phyloP scores from a whole-genome alignment of 345 rosid genomes.

The Populus ilicifolia region DNA sequence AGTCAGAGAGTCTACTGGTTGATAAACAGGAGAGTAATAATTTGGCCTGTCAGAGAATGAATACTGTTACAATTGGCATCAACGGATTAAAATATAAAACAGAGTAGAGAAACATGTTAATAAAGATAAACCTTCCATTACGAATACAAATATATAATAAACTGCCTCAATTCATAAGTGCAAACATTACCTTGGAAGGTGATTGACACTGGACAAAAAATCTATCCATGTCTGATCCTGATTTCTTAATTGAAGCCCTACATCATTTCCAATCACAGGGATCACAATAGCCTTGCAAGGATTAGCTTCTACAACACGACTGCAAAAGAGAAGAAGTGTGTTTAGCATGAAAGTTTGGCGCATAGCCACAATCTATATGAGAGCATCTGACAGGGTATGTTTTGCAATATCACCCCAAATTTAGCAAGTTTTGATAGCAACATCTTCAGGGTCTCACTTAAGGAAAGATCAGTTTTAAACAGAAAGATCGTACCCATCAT shows the following conservation, averaged over 20 bases:
- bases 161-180: not conserved
- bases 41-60: conserved; percentile 36
- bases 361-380: not conserved
- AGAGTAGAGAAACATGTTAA: not conserved
- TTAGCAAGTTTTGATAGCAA: no score
- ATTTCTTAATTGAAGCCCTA: not conserved
- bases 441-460: no score
- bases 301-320: not conserved
- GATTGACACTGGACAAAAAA: not conserved
- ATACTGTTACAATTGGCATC: not conserved
- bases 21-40: conserved; percentile 47
- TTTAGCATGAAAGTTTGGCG: not conserved
- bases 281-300: not conserved
- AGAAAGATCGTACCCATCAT: no score
- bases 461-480: no score
- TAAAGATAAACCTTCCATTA: not conserved
- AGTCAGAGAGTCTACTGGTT: conserved; percentile 49
- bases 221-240: not conserved
- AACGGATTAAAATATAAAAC: not conserved
- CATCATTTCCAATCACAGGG: not conserved
- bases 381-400: not conserved
- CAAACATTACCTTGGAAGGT: not conserved
- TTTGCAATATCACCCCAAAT: no score
- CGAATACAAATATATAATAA: not conserved
- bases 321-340: not conserved